Evolutionary conservation across 2,329 filamentous ascomycete genomes (phyloP), one percentile per base, ranked within the genome.

Genomic region (Fusarium temperatum): DNA sequence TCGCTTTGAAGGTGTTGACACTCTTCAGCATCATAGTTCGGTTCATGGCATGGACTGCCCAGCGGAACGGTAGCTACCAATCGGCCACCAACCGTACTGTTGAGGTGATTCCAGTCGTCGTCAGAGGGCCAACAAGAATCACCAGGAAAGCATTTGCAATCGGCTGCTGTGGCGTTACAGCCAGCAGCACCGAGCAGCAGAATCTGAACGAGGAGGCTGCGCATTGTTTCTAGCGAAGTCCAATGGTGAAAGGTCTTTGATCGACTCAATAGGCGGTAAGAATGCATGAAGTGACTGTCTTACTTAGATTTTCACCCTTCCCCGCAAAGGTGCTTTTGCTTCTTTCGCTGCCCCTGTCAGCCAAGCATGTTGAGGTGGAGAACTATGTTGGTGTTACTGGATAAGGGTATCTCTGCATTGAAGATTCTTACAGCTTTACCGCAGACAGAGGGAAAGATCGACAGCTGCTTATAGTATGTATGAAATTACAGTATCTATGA

Each of bases 61-160:
- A 89, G 73, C 1, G 89, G 88, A 3, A 86, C 78, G 0, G 87
- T 89, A 1, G 82, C 81, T 26, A 90, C 80, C 32, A 91, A 80
- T 6, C 81, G 81, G 0, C 89, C 89, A 6, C 80, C 80, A 4
- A 90, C 79, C 1, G 87, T 86, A 15, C 76, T 50, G 72, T 91
- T 90, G 67, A 91, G 83, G 3, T 69, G 62, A 9, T 77, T 68
- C 88, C 88, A 90, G 20, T 80, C 77, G 2, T 73, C 42, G 3
- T 58, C 26, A 3, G 81, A 81, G 1, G 89, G 89, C 89, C 89
- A 91, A 74, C 85, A 87, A 1, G 73, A 24, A 50, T 90, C 87
- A 15, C 83, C 84, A 1, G 88, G 88, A 11, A 74, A 62, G 6
- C 67, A 74, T 53, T 68, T 74, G 32, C 71, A 74, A 14, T 24